Percentiles rank a stretch among this genome's conserved stretches.
These are phyloP conservation scores for Euphorbia peplus DNA, from an alignment of 345 rosid genomes.

Conservation along the genomic window DNA sequence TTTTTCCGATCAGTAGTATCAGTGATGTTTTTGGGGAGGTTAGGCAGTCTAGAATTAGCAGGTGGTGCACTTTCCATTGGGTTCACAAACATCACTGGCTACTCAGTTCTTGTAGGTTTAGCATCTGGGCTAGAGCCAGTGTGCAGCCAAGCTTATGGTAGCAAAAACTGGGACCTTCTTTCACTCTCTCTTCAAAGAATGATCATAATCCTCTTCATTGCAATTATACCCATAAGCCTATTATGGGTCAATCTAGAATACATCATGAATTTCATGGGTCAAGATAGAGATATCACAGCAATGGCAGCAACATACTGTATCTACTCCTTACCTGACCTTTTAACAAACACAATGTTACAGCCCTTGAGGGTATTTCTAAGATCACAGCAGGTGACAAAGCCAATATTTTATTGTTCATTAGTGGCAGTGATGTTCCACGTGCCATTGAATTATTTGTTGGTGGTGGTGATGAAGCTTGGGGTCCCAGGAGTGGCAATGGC, in stretches of 20 bases:
- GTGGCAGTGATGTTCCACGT: slow-evolving; percentile 75
- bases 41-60: slow-evolving; percentile 90
- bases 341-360: slow-evolving; percentile 79
- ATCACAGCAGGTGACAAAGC: slow-evolving; percentile 88
- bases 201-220: slow-evolving; percentile 73
- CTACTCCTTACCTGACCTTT: slow-evolving; percentile 87
- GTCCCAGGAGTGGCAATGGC: slow-evolving; percentile 97
- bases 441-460: slow-evolving; percentile 70
- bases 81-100: slow-evolving; percentile 95
- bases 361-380: slow-evolving; percentile 84
- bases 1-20: slow-evolving; percentile 78
- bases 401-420: slow-evolving; percentile 91
- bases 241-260: slow-evolving; percentile 79
- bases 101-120: slow-evolving; percentile 87
- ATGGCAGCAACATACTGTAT: slow-evolving; percentile 81
- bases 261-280: slow-evolving; percentile 85
- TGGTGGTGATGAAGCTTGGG: slow-evolving; percentile 56
- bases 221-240: slow-evolving; percentile 73
- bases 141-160: slow-evolving; percentile 94
- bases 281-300: slow-evolving; percentile 72
- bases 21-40: slow-evolving; percentile 80
- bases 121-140: slow-evolving; percentile 98
- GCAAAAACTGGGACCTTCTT: slow-evolving; percentile 87
- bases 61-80: slow-evolving; percentile 97
- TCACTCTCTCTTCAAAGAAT: slow-evolving; percentile 80